Percentiles rank a stretch among this genome's conserved stretches.
These are phyloP conservation scores for Sporisorium exsertum DNA, from an alignment of 1,284 basidiomycete genomes.

Conservation along the genomic window DNA sequence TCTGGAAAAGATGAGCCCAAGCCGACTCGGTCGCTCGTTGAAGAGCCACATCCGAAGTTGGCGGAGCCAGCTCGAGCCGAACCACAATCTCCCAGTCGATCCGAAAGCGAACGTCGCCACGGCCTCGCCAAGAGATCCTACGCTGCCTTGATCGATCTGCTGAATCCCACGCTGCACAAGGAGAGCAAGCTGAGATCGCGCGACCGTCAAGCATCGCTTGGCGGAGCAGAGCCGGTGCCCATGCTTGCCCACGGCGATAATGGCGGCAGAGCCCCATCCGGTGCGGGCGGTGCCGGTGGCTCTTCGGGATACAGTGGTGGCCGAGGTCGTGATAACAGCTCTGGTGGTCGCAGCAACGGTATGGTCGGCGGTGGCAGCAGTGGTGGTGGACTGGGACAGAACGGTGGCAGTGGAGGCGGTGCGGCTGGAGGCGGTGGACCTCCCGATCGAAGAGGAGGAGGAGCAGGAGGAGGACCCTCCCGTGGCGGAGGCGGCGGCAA, in stretches of 20 bases:
- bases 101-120: constrained; percentile 27
- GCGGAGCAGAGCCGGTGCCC: constrained; percentile 3
- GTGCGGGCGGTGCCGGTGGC: constrained; percentile 4
- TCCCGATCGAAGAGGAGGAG: constrained; percentile 30
- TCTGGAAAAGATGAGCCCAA: background rate
- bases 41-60: background rate
- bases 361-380: constrained; percentile 7
- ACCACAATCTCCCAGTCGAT: constrained; percentile 20
- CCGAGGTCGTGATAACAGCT: constrained; percentile 20
- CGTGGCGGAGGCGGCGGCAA: constrained; percentile 21
- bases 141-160: constrained; percentile 43
- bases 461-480: constrained; percentile 2
- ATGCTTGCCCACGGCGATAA: constrained; percentile 26
- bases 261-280: constrained; percentile 20
- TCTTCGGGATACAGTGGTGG: constrained; percentile 13
- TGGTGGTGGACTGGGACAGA: constrained; percentile 8
- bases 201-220: constrained; percentile 13
- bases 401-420: constrained; percentile 23
- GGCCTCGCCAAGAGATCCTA: constrained; percentile 48
- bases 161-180: constrained; percentile 45
- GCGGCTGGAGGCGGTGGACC: constrained; percentile 44
- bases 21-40: background rate
- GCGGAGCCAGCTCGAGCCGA: background rate
- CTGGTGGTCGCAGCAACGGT: constrained; percentile 14
- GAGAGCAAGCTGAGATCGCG: constrained; percentile 24